Percentiles rank a stretch among this genome's conserved stretches.
Evolutionary conservation across 1,284 basidiomycete genomes (phyloP).

Genomic region (Mycena sp.): DNA sequence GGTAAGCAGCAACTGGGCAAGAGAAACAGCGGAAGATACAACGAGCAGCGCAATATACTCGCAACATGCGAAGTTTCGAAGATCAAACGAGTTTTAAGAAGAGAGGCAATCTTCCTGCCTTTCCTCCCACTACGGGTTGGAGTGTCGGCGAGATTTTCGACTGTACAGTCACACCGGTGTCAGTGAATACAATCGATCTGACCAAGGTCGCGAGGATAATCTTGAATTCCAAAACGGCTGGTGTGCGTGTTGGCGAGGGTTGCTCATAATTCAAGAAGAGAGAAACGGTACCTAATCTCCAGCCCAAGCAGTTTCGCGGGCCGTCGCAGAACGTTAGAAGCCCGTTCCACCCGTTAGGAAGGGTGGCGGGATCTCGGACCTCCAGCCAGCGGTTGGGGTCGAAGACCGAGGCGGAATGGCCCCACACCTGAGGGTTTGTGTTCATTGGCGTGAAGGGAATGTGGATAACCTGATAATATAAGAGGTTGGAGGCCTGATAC

Average conservation of each 20-base stretch:
- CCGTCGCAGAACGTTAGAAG: slow-evolving; percentile 52
- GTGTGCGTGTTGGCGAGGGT: neutral
- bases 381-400: slow-evolving; percentile 51
- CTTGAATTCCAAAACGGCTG: slow-evolving; percentile 52
- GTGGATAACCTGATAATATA: slow-evolving; percentile 39
- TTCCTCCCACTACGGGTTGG: slow-evolving; percentile 47
- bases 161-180: slow-evolving; percentile 43
- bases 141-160: slow-evolving; percentile 47
- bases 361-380: slow-evolving; percentile 41
- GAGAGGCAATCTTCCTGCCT: slow-evolving; percentile 38
- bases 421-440: slow-evolving; percentile 52
- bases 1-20: too few species aligned
- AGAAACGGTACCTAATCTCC: slow-evolving; percentile 40
- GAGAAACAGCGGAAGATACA: too few species aligned
- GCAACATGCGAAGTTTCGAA: too few species aligned
- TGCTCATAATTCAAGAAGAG: neutral
- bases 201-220: slow-evolving; percentile 49
- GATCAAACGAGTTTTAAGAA: slow-evolving; percentile 29
- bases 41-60: too few species aligned
- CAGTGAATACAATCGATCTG: slow-evolving; percentile 46
- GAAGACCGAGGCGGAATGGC: slow-evolving; percentile 51
- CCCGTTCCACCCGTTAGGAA: slow-evolving; percentile 44
- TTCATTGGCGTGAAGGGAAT: slow-evolving; percentile 46
- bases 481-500: slow-evolving; percentile 2
- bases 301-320: slow-evolving; percentile 52